Evolutionary conservation across 306 rosid species (phyloP).

Genomic region (Crataegus laevigata): DNA sequence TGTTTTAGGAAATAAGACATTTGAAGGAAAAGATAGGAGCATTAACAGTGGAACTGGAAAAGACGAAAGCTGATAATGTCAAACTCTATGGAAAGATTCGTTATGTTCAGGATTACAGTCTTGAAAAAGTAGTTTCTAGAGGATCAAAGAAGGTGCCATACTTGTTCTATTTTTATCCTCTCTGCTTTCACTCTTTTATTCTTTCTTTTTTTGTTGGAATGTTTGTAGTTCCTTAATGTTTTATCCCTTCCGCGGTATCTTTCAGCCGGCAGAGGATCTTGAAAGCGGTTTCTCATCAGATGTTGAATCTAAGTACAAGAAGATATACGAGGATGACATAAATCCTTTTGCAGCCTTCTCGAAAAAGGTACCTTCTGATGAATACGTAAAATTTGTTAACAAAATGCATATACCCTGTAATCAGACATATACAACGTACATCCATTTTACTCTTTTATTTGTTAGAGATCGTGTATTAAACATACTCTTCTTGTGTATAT

Average conservation of each 20-base stretch:
- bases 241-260: neutral
- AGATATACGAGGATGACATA: constrained; percentile 94
- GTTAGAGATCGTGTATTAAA: constrained; percentile 11
- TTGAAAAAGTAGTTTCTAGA: constrained; percentile 87
- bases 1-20: constrained; percentile 71
- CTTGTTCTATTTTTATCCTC: neutral
- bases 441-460: neutral
- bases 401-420: neutral
- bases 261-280: constrained; percentile 87
- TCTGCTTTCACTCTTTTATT: neutral
- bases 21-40: constrained; percentile 87
- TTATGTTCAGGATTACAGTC: constrained; percentile 91
- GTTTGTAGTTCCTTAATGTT: neutral
- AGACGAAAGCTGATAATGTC: constrained; percentile 88
- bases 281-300: constrained; percentile 93
- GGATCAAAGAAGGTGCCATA: constrained; percentile 81
- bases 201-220: neutral
- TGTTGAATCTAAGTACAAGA: constrained; percentile 95
- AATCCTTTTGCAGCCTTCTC: constrained; percentile 99
- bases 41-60: constrained; percentile 77
- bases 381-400: neutral
- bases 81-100: constrained; percentile 97
- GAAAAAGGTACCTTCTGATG: constrained; percentile 53
- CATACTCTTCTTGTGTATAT: constrained; percentile 7
- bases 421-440: neutral